Conservation (phyloP, 177 flowering plant species). For the Telopea speciosissima region DNA sequence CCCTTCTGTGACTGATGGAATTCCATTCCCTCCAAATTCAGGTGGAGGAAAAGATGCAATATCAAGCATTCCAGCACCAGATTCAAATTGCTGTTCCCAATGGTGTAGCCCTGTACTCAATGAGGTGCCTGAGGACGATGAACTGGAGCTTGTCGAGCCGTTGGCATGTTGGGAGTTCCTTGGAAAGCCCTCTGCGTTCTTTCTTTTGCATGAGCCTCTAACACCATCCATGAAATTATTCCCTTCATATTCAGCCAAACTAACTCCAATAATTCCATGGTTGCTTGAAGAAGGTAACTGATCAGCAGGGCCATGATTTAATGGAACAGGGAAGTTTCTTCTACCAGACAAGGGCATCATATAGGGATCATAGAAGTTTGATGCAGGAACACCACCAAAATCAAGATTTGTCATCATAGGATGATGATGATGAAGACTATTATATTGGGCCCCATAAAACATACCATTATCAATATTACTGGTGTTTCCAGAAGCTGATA, state of each 20-base stretch:
- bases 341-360: conserved; percentile 37
- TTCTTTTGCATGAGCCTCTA: conserved; percentile 61
- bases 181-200: conserved; percentile 46
- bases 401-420: conserved; percentile 31
- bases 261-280: conserved; percentile 29
- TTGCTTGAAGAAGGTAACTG: conserved; percentile 35
- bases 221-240: conserved; percentile 39
- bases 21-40: conserved; percentile 30
- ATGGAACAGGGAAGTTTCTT: conserved; percentile 32
- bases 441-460: conserved; percentile 45
- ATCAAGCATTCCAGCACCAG: conserved; percentile 27
- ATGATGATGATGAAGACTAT: conserved; percentile 36
- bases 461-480: conserved; percentile 29
- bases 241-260: conserved; percentile 41
- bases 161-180: conserved; percentile 28
- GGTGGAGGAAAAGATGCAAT: conserved; percentile 27
- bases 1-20: conserved; percentile 28
- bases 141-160: conserved; percentile 42
- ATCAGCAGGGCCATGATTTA: conserved; percentile 37
- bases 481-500: conserved; percentile 41
- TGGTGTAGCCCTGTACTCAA: conserved; percentile 20
- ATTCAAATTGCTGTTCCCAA: conserved; percentile 24
- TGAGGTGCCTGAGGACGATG: conserved; percentile 39
- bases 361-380: conserved; percentile 37
- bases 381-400: conserved; percentile 27